These are phyloP conservation scores for Chenopodium berlandieri DNA, from an alignment of 148 eudicot species.

Conservation along the genomic window DNA sequence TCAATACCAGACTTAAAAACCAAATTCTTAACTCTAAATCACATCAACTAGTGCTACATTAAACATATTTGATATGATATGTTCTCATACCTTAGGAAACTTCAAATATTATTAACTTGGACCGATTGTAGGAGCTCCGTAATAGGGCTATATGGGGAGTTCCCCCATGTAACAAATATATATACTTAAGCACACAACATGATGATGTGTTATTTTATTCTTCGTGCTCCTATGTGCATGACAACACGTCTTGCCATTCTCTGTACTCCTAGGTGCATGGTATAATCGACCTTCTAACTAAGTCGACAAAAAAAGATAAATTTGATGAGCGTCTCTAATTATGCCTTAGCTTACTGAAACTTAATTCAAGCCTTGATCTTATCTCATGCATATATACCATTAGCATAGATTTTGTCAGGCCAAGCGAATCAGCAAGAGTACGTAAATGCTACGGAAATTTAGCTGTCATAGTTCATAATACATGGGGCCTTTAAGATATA, in stretches of 20 bases:
- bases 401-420: slow-evolving; percentile 4
- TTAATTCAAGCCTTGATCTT: neutral
- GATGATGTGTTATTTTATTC: neutral
- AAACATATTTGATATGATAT: neutral
- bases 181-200: neutral
- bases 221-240: neutral
- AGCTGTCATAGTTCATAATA: neutral
- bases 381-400: neutral
- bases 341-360: neutral
- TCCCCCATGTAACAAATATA: neutral
- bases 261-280: no score
- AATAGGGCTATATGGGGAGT: neutral
- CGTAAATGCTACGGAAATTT: neutral
- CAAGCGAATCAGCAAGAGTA: neutral
- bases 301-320: no score
- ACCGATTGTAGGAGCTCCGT: slow-evolving; percentile 9
- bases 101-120: neutral
- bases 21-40: neutral
- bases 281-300: no score
- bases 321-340: neutral
- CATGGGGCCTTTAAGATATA: no score
- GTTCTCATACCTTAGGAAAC: neutral
- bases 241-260: no score
- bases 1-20: neutral
- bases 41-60: neutral